phyloP scores from a whole-genome alignment of 2,329 filamentous ascomycete genomes.

The Diaporthe nobilis region DNA sequence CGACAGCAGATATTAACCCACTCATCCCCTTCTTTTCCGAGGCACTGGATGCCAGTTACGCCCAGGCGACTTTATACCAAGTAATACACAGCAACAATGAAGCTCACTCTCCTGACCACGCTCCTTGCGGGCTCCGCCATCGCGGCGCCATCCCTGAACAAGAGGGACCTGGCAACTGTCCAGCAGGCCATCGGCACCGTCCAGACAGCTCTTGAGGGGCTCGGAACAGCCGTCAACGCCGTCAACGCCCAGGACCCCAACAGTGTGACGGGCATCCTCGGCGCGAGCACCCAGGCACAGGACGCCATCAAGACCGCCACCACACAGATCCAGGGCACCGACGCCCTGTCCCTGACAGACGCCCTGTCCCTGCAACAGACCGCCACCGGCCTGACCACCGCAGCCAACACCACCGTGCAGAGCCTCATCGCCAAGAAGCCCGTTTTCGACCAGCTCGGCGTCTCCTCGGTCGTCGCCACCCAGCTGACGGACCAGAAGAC shows the following conservation, averaged over 20 bases:
- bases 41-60: constrained; percentile 36
- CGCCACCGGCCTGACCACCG: constrained; percentile 43
- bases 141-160: constrained; percentile 34
- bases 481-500: constrained; percentile 47
- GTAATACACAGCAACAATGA: constrained; percentile 33
- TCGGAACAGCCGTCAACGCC: constrained; percentile 38
- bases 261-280: constrained; percentile 67
- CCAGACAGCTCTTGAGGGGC: constrained; percentile 32
- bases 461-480: constrained; percentile 45
- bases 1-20: not conserved
- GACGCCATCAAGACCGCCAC: constrained; percentile 44
- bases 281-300: constrained; percentile 42
- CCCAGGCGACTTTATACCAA: not conserved
- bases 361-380: constrained; percentile 43
- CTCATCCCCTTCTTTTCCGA: not conserved
- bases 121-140: constrained; percentile 37
- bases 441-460: constrained; percentile 47
- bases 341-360: constrained; percentile 45
- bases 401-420: constrained; percentile 45
- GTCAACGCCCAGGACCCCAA: constrained; percentile 37
- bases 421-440: constrained; percentile 47
- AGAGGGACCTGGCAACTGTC: constrained; percentile 37
- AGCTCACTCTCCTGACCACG: constrained; percentile 32
- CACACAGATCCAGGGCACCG: constrained; percentile 48
- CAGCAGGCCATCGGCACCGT: constrained; percentile 36